Evolutionary conservation across 108 stramenopile genomes (phyloP).

Genomic region (Craspedostauros australis): DNA sequence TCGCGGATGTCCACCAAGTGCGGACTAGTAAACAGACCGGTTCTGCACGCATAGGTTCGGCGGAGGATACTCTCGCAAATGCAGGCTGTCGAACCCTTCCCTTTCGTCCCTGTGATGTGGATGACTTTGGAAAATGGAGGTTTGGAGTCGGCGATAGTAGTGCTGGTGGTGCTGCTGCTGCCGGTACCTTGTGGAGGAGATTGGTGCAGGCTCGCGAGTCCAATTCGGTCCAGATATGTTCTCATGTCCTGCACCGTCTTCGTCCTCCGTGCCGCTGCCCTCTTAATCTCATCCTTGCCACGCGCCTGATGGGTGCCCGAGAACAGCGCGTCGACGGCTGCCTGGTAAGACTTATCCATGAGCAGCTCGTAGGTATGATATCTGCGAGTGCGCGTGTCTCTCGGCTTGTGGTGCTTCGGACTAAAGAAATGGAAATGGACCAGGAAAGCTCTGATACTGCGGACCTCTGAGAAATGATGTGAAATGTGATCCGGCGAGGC

Average conservation of each 20-base stretch:
- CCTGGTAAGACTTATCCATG: conserved; percentile 44
- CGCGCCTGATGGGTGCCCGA: conserved; percentile 57
- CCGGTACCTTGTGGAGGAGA: conserved; percentile 4
- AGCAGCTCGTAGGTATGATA: no score
- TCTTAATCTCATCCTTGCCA: conserved; percentile 34
- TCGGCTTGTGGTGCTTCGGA: no score
- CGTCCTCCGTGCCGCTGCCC: conserved; percentile 40
- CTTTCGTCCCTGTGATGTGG: conserved; percentile 94
- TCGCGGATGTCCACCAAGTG: conserved; percentile 84
- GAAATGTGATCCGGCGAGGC: background rate
- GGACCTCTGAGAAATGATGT: background rate
- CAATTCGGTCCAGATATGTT: conserved; percentile 41
- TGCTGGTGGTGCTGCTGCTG: background rate
- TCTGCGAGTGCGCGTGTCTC: no score
- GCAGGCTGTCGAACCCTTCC: conserved; percentile 89
- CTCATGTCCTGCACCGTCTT: conserved; percentile 62
- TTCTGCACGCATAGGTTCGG: conserved; percentile 34
- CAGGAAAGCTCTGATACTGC: no score
- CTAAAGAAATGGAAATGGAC: no score
- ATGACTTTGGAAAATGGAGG: conserved; percentile 32
- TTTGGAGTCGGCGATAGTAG: background rate
- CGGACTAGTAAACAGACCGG: conserved; percentile 89
- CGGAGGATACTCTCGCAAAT: conserved; percentile 74
- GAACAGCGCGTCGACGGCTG: conserved; percentile 50
- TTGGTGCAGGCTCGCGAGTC: conserved; percentile 5